Conservation (phyloP, 2,329 filamentous ascomycete species). For the Aureobasidium sp. region DNA sequence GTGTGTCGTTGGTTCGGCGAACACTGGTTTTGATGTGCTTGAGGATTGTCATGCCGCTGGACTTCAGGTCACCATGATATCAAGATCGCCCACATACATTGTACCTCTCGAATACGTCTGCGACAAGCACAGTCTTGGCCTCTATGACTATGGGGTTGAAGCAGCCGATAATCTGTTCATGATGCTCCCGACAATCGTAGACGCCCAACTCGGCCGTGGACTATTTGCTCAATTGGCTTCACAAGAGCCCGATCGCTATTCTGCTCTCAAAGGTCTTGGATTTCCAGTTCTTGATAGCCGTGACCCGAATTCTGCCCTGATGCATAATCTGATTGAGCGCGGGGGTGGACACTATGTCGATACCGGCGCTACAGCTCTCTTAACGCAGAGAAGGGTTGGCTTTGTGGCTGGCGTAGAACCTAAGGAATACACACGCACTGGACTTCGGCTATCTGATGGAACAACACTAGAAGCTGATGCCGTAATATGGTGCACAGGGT, state of each 20-base stretch:
- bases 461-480: background rate
- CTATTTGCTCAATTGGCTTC: slow-evolving; percentile 19
- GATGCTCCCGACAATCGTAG: background rate
- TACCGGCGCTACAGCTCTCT: slow-evolving; percentile 29
- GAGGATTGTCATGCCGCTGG: slow-evolving; percentile 25
- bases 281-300: slow-evolving; percentile 33
- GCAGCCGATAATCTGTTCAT: slow-evolving; percentile 21
- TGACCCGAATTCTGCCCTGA: slow-evolving; percentile 14
- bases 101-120: background rate
- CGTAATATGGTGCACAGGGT: background rate
- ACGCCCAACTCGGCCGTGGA: background rate
- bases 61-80: background rate
- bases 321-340: slow-evolving; percentile 31
- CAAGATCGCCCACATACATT: background rate
- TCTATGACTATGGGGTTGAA: slow-evolving; percentile 17
- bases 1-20: slow-evolving; percentile 33
- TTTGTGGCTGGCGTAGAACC: background rate
- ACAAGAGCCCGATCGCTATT: slow-evolving; percentile 32
- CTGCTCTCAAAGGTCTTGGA: slow-evolving; percentile 27
- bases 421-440: background rate
- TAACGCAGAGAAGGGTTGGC: slow-evolving; percentile 24
- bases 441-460: background rate
- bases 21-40: slow-evolving; percentile 37
- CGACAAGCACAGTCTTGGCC: background rate
- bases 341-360: slow-evolving; percentile 38